Evolutionary conservation across 768 basidiomycete genomes (phyloP).

Genomic region (Auricularia sp.): DNA sequence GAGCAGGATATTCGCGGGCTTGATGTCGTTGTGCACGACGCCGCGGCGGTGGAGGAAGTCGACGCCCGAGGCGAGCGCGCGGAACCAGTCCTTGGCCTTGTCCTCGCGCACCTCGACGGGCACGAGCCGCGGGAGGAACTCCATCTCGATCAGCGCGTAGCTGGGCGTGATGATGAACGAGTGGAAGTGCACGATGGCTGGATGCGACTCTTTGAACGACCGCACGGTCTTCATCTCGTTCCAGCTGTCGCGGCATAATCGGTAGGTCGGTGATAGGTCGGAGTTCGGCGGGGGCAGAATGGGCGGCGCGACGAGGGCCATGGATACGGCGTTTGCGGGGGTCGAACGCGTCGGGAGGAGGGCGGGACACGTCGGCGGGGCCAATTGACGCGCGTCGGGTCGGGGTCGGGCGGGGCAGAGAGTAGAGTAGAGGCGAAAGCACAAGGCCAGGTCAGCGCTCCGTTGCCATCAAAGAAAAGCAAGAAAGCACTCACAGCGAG

Average conservation of each 20-base stretch:
- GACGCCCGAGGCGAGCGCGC: constrained; percentile 68
- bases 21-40: constrained; percentile 90
- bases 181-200: constrained; percentile 86
- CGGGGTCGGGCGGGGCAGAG: too few species aligned
- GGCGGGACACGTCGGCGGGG: too few species aligned
- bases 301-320: too few species aligned
- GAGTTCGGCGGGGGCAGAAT: constrained; percentile 1
- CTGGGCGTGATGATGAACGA: constrained; percentile 89
- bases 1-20: constrained; percentile 89
- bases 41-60: constrained; percentile 77
- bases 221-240: constrained; percentile 97
- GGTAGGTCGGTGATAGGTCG: background rate
- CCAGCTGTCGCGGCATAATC: constrained; percentile 35
- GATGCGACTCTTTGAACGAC: constrained; percentile 77
- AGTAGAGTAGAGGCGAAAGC: too few species aligned
- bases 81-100: constrained; percentile 75
- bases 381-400: too few species aligned
- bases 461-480: constrained; percentile 5
- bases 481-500: constrained; percentile 51
- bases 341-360: too few species aligned
- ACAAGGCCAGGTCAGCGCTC: too few species aligned
- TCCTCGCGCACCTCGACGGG: constrained; percentile 80
- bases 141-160: constrained; percentile 88
- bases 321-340: too few species aligned
- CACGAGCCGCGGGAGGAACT: constrained; percentile 74